Evolutionary conservation across 108 stramenopile species (phyloP).

Genomic region (Stephanodiscus minutulus): DNA sequence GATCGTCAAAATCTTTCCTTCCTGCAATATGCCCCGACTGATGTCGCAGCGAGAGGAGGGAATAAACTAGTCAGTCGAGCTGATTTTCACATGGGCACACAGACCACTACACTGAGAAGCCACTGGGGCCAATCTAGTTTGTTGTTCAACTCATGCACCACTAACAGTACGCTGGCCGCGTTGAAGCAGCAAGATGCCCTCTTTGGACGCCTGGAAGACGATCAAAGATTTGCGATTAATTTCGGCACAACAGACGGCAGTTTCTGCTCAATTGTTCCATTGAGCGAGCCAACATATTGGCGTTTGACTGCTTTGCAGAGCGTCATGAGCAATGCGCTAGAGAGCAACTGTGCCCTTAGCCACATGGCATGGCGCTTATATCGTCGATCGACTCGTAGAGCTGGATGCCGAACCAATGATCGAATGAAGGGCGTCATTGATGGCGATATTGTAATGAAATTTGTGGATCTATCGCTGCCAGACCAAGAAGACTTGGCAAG

Average conservation of each 20-base stretch:
- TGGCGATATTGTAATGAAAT: constrained; percentile 85
- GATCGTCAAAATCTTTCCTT: constrained; percentile 89
- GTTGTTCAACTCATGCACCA: constrained; percentile 72
- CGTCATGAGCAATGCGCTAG: constrained; percentile 89
- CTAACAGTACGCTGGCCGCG: constrained; percentile 70
- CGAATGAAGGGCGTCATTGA: constrained; percentile 93
- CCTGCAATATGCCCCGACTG: constrained; percentile 92
- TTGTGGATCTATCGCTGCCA: constrained; percentile 69
- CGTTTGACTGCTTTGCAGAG: constrained; percentile 88
- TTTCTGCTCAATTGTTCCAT: constrained; percentile 73
- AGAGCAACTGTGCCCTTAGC: constrained; percentile 85
- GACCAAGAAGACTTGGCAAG: constrained; percentile 94
- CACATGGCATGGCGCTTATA: constrained; percentile 82
- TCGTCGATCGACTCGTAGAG: constrained; percentile 71
- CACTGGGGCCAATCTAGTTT: constrained; percentile 82
- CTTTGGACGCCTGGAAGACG: constrained; percentile 78
- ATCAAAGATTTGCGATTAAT: constrained; percentile 80
- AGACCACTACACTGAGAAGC: constrained; percentile 70
- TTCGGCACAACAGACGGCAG: constrained; percentile 92
- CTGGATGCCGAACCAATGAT: constrained; percentile 77
- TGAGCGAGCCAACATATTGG: constrained; percentile 89
- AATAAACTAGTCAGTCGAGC: constrained; percentile 90
- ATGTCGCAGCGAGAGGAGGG: constrained; percentile 87
- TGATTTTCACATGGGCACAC: constrained; percentile 87
- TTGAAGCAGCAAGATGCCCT: constrained; percentile 85